Evolutionary conservation across 2,329 filamentous ascomycete species (phyloP).

Genomic region (Thermothelomyces thermophilus): DNA sequence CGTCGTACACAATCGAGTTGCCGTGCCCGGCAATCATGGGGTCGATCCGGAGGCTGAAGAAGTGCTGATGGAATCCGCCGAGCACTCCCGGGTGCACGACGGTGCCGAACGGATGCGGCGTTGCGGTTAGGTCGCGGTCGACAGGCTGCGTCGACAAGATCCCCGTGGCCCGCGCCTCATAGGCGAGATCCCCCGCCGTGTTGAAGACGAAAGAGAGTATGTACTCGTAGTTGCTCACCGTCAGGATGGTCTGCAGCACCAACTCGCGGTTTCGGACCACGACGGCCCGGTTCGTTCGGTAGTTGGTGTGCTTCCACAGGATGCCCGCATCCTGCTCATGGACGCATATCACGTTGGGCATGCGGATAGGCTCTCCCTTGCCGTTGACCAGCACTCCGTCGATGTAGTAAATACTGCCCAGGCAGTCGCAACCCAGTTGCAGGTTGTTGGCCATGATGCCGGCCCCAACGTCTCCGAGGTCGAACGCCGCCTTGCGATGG

Average conservation of each 20-base stretch:
- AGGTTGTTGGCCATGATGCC: conserved; percentile 62
- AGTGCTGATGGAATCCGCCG: conserved; percentile 67
- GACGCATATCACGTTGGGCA: conserved; percentile 58
- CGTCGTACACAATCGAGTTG: conserved; percentile 52
- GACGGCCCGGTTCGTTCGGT: conserved; percentile 54
- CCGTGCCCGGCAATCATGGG: conserved; percentile 53
- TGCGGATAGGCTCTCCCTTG: conserved; percentile 46
- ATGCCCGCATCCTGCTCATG: conserved; percentile 66
- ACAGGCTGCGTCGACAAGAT: conserved; percentile 50
- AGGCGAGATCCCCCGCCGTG: conserved; percentile 52
- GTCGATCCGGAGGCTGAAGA: conserved; percentile 62
- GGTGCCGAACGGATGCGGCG: conserved; percentile 46
- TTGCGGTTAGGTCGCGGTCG: conserved; percentile 49
- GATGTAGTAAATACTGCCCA: conserved; percentile 57
- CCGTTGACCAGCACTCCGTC: conserved; percentile 46
- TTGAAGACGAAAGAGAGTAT: conserved; percentile 60
- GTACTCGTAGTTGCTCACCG: conserved; percentile 66
- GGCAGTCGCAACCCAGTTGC: conserved; percentile 59
- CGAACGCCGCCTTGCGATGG: conserved; percentile 60
- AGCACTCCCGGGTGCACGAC: conserved; percentile 56
- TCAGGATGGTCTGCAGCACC: conserved; percentile 62
- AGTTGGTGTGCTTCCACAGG: conserved; percentile 66
- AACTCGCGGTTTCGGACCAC: conserved; percentile 56
- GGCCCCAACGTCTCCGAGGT: conserved; percentile 59
- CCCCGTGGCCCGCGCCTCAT: conserved; percentile 60